These are phyloP conservation scores for Crithidia mellificae DNA, from an alignment of 208 protist species.

Conservation along the genomic window DNA sequence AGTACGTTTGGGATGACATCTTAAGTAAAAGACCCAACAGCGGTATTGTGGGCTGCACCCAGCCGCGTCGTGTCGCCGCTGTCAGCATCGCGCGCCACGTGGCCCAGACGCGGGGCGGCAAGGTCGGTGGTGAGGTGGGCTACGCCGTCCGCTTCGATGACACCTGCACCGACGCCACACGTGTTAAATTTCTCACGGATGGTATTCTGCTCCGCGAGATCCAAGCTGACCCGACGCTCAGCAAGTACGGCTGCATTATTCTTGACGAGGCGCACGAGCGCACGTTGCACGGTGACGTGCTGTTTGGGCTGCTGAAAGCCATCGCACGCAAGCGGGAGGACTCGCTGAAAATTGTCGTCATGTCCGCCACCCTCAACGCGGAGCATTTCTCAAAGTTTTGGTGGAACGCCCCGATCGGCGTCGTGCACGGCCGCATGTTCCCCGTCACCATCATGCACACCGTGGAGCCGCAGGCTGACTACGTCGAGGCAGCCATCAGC, in stretches of 20 bases:
- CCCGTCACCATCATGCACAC: constrained; percentile 94
- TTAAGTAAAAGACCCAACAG: constrained; percentile 38
- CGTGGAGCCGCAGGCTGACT: constrained; percentile 95
- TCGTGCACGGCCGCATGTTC: constrained; percentile 90
- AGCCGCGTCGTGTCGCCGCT: constrained; percentile 97
- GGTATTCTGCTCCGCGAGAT: constrained; percentile 97
- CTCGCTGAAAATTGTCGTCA: constrained; percentile 93
- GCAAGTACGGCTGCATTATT: constrained; percentile 97
- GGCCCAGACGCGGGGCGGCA: constrained; percentile 79
- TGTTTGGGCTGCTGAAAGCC: constrained; percentile 92
- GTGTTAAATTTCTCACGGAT: constrained; percentile 96
- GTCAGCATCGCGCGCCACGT: constrained; percentile 95
- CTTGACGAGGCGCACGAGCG: constrained; percentile 99
- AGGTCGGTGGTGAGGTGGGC: constrained; percentile 87
- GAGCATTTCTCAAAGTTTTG: constrained; percentile 95
- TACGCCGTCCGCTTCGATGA: constrained; percentile 97
- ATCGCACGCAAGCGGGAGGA: constrained; percentile 59
- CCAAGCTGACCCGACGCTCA: constrained; percentile 89
- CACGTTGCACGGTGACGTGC: constrained; percentile 94
- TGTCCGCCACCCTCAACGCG: constrained; percentile 97
- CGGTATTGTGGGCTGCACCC: constrained; percentile 94
- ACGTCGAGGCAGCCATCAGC: constrained; percentile 96
- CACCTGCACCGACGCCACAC: constrained; percentile 76
- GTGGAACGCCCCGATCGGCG: constrained; percentile 91
- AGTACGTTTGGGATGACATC: constrained; percentile 92